phyloP scores from a whole-genome alignment of 2,329 filamentous ascomycete genomes.

The Colletotrichum filicis region DNA sequence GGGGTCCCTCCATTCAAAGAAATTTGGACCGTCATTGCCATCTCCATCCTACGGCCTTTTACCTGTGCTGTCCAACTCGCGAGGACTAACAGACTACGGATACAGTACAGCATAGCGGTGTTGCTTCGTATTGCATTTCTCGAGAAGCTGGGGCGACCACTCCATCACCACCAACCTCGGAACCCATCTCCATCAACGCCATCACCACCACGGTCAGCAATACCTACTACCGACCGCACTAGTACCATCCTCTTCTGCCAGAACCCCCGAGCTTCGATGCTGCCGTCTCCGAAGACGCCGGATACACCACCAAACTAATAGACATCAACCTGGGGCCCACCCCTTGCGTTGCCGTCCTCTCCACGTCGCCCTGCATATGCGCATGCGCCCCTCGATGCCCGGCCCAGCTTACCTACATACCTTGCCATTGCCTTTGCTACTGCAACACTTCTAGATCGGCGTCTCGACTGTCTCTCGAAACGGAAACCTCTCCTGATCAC shows the following conservation, averaged over 20 bases:
- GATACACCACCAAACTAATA: neutral
- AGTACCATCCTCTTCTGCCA: neutral
- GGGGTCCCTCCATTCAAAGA: conserved; percentile 32
- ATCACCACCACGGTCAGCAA: neutral
- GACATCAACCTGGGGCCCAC: neutral
- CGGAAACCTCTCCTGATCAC: conserved; percentile 7
- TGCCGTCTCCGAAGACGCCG: neutral
- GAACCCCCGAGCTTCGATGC: neutral
- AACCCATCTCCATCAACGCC: neutral
- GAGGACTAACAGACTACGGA: conserved; percentile 7
- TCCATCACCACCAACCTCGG: neutral
- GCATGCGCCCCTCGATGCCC: conserved; percentile 32
- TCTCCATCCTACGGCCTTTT: neutral
- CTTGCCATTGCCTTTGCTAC: neutral
- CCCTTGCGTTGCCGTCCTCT: conserved; percentile 8
- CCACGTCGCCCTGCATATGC: conserved; percentile 32
- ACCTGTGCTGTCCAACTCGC: conserved; percentile 29
- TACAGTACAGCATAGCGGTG: neutral
- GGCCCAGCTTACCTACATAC: conserved; percentile 17
- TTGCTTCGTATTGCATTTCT: neutral
- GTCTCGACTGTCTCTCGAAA: neutral
- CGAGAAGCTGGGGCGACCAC: neutral
- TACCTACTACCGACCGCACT: neutral
- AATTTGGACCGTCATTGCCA: conserved; percentile 35
- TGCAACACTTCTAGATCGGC: conserved; percentile 4